Conservation (phyloP, 1,284 basidiomycete genomes). For the Blastosporella zonata region DNA sequence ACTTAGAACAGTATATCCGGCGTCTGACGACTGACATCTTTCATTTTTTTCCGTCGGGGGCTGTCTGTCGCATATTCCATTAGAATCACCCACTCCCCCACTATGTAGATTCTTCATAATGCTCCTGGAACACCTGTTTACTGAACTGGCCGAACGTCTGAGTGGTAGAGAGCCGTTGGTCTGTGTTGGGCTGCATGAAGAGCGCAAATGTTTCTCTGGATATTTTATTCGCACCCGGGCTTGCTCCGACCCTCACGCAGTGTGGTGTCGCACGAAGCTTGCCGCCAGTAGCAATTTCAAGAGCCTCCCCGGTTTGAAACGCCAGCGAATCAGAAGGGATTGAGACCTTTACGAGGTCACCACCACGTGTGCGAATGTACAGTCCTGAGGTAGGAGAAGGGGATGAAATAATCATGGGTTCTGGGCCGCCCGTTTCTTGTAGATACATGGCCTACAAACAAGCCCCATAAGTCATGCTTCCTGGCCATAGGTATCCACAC, state of each 20-base stretch:
- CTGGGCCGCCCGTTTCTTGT: constrained; percentile 33
- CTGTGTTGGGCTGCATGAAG: constrained; percentile 90
- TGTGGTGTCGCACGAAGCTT: constrained; percentile 85
- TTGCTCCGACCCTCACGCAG: constrained; percentile 73
- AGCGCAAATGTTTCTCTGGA: constrained; percentile 87
- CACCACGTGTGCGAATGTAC: constrained; percentile 84
- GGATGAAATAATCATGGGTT: constrained; percentile 53
- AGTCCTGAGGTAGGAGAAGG: constrained; percentile 79
- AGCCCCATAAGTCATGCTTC: constrained; percentile 18
- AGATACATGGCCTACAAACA: constrained; percentile 79
- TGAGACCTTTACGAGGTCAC: constrained; percentile 71
- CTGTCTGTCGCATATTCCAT: constrained; percentile 13
- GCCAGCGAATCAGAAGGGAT: constrained; percentile 83
- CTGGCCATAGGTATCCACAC: constrained; percentile 17
- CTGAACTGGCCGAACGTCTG: constrained; percentile 90
- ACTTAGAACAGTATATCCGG: background rate
- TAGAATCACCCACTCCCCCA: constrained; percentile 19
- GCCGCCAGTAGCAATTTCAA: constrained; percentile 80
- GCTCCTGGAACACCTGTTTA: constrained; percentile 75
- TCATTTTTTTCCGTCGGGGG: background rate
- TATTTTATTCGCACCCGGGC: constrained; percentile 43
- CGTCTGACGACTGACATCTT: constrained; percentile 3
- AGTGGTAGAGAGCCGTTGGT: constrained; percentile 63
- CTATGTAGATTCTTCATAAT: constrained; percentile 54
- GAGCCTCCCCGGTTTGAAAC: constrained; percentile 92